Evolutionary conservation across 2,329 filamentous ascomycete species (phyloP).

Genomic region (Pseudogymnoascus sp.): DNA sequence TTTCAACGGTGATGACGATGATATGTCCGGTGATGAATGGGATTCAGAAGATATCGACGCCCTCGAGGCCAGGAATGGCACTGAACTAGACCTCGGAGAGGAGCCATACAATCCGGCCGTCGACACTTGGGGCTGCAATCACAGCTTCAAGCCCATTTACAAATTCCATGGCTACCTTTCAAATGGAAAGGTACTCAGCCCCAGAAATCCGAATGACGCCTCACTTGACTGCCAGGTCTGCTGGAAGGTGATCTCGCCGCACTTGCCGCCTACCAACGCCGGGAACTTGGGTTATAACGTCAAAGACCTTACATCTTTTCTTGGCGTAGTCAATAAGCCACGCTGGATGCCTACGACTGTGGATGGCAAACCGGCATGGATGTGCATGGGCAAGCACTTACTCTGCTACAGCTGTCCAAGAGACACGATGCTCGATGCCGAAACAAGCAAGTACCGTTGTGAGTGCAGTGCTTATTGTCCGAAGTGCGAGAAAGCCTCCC

Average conservation of each 20-base stretch:
- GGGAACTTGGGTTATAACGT: neutral
- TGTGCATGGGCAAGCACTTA: neutral
- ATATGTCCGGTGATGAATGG: slow-evolving; percentile 20
- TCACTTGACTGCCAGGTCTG: slow-evolving; percentile 17
- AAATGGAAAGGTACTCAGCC: neutral
- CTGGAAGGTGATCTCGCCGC: slow-evolving; percentile 3
- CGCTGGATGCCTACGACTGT: neutral
- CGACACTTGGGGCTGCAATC: slow-evolving; percentile 17
- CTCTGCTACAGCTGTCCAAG: neutral
- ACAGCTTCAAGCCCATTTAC: slow-evolving; percentile 11
- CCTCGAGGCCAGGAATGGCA: slow-evolving; percentile 27
- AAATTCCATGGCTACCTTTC: neutral
- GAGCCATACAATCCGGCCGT: slow-evolving; percentile 19
- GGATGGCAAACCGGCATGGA: neutral
- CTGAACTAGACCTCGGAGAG: slow-evolving; percentile 31
- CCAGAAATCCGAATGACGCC: neutral
- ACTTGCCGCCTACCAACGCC: neutral
- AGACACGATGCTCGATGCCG: neutral
- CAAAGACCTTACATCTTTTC: neutral
- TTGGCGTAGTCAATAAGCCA: neutral
- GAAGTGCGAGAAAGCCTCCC: neutral
- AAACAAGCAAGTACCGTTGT: neutral
- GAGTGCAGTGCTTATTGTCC: neutral
- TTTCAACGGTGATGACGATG: slow-evolving; percentile 23
- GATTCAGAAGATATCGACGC: slow-evolving; percentile 25